Percentiles rank a stretch among this genome's conserved stretches.
phyloP scores from a whole-genome alignment of 2,329 filamentous ascomycete genomes.

The Aphanoascus verrucosus region DNA sequence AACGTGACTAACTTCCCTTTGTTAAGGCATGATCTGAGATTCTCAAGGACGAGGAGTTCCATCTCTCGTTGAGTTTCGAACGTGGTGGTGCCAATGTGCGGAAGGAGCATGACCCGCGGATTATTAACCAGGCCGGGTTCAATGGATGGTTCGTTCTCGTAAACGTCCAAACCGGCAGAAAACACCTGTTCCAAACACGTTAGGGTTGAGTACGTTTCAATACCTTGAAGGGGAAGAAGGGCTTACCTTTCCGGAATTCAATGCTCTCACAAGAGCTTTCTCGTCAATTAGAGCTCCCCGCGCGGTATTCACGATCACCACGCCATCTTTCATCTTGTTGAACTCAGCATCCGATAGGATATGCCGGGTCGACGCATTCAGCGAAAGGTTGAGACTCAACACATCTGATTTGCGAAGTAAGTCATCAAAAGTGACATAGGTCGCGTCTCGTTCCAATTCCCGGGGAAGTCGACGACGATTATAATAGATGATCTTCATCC shows the following conservation, averaged over 20 bases:
- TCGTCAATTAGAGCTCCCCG: conserved; percentile 32
- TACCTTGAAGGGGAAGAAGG: background rate
- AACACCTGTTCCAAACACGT: conserved; percentile 23
- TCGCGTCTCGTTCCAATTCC: conserved; percentile 33
- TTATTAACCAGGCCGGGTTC: conserved; percentile 40
- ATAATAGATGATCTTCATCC: conserved; percentile 40
- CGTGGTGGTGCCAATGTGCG: conserved; percentile 51
- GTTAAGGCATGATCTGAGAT: conserved; percentile 47
- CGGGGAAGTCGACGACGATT: conserved; percentile 34
- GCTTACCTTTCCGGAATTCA: conserved; percentile 36
- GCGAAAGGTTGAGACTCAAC: conserved; percentile 37
- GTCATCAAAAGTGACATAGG: conserved; percentile 38
- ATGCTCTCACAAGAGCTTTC: conserved; percentile 36
- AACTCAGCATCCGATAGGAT: conserved; percentile 39
- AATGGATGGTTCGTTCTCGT: conserved; percentile 38
- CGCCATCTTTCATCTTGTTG: conserved; percentile 27
- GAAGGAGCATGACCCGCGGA: conserved; percentile 43
- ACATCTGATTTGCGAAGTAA: conserved; percentile 38
- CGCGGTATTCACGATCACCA: conserved; percentile 29
- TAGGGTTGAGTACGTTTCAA: background rate
- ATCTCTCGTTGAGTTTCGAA: conserved; percentile 52
- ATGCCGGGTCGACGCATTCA: conserved; percentile 37
- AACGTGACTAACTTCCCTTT: conserved; percentile 49
- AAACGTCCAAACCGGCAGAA: conserved; percentile 39
- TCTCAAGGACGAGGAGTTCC: conserved; percentile 50